Evolutionary conservation across 2,329 filamentous ascomycete species (phyloP).

Genomic region (Neurospora sp.): DNA sequence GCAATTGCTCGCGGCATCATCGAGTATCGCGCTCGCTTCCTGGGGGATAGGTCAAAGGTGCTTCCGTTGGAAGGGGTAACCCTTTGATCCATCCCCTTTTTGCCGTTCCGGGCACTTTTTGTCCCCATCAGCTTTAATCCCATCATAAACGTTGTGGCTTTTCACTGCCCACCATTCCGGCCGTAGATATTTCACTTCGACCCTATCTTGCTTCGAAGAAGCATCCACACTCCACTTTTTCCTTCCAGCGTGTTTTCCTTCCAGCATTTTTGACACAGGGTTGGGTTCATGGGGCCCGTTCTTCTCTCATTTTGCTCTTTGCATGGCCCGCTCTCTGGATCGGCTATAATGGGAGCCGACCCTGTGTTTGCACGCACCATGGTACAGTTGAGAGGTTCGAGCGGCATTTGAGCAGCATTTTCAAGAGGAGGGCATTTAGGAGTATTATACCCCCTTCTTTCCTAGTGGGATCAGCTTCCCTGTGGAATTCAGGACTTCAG

Average conservation of each 20-base stretch:
- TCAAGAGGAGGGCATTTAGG: neutral
- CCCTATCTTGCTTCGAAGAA: neutral
- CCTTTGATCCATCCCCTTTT: constrained; percentile 10
- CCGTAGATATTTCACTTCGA: neutral
- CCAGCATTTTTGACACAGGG: neutral
- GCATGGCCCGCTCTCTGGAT: neutral
- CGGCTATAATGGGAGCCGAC: neutral
- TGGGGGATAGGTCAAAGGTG: constrained; percentile 54
- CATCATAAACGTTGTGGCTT: neutral
- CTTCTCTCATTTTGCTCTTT: neutral
- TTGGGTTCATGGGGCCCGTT: neutral
- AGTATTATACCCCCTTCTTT: neutral
- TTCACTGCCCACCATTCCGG: neutral
- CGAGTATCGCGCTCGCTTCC: constrained; percentile 54
- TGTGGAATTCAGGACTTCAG: neutral
- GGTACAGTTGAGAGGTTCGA: neutral
- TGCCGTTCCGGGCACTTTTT: neutral
- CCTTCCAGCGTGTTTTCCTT: neutral
- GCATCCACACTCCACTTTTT: neutral
- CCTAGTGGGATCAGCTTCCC: neutral
- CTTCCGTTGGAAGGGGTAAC: constrained; percentile 44
- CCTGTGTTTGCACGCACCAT: neutral
- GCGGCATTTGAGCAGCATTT: neutral
- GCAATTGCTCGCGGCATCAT: constrained; percentile 58
- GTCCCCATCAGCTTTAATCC: neutral